Evolutionary conservation across 495 filamentous ascomycete species (phyloP).

Genomic region (Hyaloscypha hepaticicola): DNA sequence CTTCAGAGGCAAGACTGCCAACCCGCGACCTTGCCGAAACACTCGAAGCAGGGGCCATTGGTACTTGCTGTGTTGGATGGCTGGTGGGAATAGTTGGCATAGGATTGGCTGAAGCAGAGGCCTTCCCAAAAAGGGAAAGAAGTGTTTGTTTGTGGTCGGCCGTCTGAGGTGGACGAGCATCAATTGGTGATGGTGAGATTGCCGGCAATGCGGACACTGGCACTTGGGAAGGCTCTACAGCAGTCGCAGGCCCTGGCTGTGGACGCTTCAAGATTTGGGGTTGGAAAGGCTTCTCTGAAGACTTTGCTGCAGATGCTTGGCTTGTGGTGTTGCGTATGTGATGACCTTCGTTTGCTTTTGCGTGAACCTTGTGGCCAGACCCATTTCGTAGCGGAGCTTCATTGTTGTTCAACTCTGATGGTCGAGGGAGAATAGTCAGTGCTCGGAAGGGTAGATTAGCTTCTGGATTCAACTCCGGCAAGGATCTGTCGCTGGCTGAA

Average conservation of each 20-base stretch:
- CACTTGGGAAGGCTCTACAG: conserved; percentile 26
- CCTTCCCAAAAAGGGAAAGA: conserved; percentile 70
- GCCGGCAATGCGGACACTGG: conserved; percentile 13
- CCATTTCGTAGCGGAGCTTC: conserved; percentile 23
- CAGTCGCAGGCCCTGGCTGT: conserved; percentile 27
- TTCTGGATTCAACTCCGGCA: conserved; percentile 30
- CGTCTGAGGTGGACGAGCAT: conserved; percentile 20
- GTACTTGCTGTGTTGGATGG: conserved; percentile 37
- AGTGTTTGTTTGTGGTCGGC: conserved; percentile 65
- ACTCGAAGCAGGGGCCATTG: conserved; percentile 33
- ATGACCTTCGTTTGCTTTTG: conserved; percentile 26
- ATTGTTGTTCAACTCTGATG: conserved; percentile 18
- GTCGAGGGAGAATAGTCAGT: conserved; percentile 25
- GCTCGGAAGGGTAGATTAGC: conserved; percentile 25
- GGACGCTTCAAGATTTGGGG: conserved; percentile 60
- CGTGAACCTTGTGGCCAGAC: background rate
- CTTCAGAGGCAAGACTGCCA: conserved; percentile 30
- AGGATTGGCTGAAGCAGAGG: conserved; percentile 44
- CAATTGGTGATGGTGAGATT: conserved; percentile 21
- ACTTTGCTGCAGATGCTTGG: background rate
- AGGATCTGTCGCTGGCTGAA: conserved; percentile 4
- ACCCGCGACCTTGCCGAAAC: conserved; percentile 34
- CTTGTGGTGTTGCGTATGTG: conserved; percentile 1
- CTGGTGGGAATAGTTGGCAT: conserved; percentile 31
- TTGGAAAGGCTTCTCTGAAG: conserved; percentile 49